phyloP scores from a whole-genome alignment of 148 eudicot genomes.

The Chenopodium album region DNA sequence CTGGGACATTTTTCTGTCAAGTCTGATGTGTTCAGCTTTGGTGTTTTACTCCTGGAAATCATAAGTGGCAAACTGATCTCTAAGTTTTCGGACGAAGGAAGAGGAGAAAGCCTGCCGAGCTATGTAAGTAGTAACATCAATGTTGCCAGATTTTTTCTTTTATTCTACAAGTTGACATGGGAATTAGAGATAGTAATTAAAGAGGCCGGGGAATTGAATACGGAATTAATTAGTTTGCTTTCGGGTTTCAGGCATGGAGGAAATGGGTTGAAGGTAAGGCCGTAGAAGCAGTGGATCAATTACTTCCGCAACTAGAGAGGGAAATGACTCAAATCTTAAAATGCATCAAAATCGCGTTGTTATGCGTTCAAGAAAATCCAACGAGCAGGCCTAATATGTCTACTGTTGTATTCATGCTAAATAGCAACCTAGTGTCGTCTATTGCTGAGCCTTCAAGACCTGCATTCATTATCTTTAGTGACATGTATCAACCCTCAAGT shows the following conservation, averaged over 20 bases:
- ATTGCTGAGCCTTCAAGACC: slow-evolving; percentile 38
- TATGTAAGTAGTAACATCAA: slow-evolving; percentile 14
- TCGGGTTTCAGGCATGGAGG: slow-evolving; percentile 33
- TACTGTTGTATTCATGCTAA: slow-evolving; percentile 34
- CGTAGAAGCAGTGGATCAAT: slow-evolving; percentile 21
- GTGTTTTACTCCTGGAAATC: slow-evolving; percentile 44
- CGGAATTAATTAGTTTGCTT: background rate
- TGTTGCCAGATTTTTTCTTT: no score
- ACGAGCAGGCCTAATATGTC: slow-evolving; percentile 41
- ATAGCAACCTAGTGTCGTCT: slow-evolving; percentile 2
- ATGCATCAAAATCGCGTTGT: slow-evolving; percentile 39
- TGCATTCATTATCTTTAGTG: slow-evolving; percentile 15
- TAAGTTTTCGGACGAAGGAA: slow-evolving; percentile 1
- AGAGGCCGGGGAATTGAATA: no score
- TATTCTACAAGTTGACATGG: no score
- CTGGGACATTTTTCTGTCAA: slow-evolving; percentile 39
- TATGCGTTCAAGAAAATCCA: slow-evolving; percentile 39
- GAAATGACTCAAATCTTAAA: background rate
- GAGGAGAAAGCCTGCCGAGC: slow-evolving; percentile 7
- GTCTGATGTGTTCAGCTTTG: slow-evolving; percentile 58
- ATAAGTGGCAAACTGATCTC: slow-evolving; percentile 18
- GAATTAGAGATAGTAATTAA: no score
- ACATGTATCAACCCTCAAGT: slow-evolving; percentile 12
- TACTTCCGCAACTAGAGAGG: background rate
- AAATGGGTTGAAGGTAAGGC: slow-evolving; percentile 29